Evolutionary conservation across 345 rosid species (phyloP), one percentile per base, ranked within the genome.

Genomic region (Eucalyptus tenuipes): DNA sequence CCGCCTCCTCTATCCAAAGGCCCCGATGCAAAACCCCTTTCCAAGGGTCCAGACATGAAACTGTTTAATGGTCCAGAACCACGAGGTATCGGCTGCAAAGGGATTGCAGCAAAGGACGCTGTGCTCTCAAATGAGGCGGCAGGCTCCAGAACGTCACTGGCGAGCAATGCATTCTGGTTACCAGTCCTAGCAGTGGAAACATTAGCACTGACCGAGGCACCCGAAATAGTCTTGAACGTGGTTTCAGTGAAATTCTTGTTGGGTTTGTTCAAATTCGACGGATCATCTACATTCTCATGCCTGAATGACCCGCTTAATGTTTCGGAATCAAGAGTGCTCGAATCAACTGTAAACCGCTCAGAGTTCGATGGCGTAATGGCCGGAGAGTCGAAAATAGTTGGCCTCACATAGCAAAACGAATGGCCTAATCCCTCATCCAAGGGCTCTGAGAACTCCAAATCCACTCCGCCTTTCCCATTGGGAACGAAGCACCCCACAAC

Each of bases 121-220:
- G 99, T 97, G 94, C 99, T 96, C 96, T 96, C 96, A 89, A 97
- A 97, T 37, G 99, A 95, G 61, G 99, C 99, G 85, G 99, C 98
- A 87, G 97, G 99, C 93, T 95, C 99, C 91, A 92, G 95, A 88
- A 91, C 93, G 13, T 97, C 99, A 89, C 92, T 94, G 33, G 96
- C 90, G 87, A 92, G 92, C 90, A 94, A 91, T 88, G 97, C 95
- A 94, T 91, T 96, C 90, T 94, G 97, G 91, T 95, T 95, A 80
- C 97, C 95, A 47, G 98, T 96, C 93, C 99, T 93, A 91, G 99
- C 99, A 4, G 99, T 97, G 82, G 98, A 96, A 66, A 97, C 99
- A 93, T 97, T 97, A 53, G 99, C 99, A 90, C 99, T 97, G 87
- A 97, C 99, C 3, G 99, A 97, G 37, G 99, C 99, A 89, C 99